Conservation (phyloP, 208 protist species). For the Acanthamoeba polyphaga region DNA sequence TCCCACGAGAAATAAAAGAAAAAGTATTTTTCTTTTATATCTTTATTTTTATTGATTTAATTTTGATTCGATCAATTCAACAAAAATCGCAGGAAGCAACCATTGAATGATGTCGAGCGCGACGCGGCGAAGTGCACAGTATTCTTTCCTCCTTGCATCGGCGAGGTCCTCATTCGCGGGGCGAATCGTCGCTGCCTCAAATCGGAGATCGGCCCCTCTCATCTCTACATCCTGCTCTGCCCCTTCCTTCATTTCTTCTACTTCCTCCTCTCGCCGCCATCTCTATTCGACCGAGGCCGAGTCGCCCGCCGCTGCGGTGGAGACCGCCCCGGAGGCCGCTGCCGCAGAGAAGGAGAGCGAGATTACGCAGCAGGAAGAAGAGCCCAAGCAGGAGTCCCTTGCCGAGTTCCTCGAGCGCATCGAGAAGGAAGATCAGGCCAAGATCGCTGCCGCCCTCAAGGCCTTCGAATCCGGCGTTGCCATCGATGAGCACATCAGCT, state of each 20-base stretch:
- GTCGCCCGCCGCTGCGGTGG: not conserved
- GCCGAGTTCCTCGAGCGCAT: constrained; percentile 24
- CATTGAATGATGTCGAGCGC: not conserved
- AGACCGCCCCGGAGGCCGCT: not conserved
- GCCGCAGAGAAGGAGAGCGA: too few relatives aligned
- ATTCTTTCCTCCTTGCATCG: not conserved
- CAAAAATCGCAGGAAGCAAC: not conserved
- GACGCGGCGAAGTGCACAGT: not conserved
- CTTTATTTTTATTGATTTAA: not conserved
- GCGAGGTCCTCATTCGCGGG: not conserved
- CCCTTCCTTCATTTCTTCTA: not conserved
- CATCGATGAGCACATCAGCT: constrained; percentile 44
- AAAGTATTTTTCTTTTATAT: not conserved
- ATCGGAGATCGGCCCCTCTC: too few relatives aligned
- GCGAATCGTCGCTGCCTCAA: not conserved
- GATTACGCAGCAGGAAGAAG: not conserved
- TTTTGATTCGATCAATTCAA: not conserved
- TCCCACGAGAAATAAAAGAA: not conserved
- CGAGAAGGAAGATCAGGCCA: constrained; percentile 62
- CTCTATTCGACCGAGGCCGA: not conserved
- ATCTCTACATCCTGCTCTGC: not conserved
- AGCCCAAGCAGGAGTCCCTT: not conserved
- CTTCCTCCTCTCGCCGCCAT: not conserved
- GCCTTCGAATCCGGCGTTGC: constrained; percentile 15
- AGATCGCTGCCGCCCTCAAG: constrained; percentile 65